Conservation (phyloP, 2,329 filamentous ascomycete species). For the Aspergillus sergii region DNA sequence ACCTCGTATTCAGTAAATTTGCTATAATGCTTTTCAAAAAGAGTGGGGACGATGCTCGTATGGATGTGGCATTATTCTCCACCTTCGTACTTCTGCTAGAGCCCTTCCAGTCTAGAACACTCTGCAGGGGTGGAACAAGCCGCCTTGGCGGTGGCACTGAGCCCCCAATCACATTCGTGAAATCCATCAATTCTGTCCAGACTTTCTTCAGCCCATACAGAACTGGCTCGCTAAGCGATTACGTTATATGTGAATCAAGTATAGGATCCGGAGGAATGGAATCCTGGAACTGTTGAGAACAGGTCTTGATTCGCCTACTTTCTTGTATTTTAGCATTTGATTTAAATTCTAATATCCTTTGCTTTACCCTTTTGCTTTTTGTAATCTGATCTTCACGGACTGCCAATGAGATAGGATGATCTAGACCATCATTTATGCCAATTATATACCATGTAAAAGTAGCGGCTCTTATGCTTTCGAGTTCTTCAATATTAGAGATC, state of each 20-base stretch:
- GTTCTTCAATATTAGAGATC: neutral
- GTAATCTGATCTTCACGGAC: neutral
- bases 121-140: neutral
- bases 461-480: fast-evolving
- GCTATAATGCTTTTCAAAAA: neutral
- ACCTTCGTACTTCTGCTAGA: neutral
- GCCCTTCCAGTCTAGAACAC: neutral
- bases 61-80: neutral
- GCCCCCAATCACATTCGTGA: neutral
- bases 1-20: neutral
- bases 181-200: neutral
- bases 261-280: neutral
- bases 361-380: neutral
- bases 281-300: neutral
- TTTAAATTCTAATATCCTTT: neutral
- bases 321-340: neutral
- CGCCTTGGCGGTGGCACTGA: neutral
- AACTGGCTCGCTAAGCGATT: neutral
- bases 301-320: neutral
- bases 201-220: neutral
- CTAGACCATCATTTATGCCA: neutral
- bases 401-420: neutral
- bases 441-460: neutral
- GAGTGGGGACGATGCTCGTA: neutral
- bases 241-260: neutral